A percentile compares a stretch with the other conserved stretches of the same genome.
Conservation (phyloP, 768 basidiomycete genomes). For the Naganishia kalamii region DNA sequence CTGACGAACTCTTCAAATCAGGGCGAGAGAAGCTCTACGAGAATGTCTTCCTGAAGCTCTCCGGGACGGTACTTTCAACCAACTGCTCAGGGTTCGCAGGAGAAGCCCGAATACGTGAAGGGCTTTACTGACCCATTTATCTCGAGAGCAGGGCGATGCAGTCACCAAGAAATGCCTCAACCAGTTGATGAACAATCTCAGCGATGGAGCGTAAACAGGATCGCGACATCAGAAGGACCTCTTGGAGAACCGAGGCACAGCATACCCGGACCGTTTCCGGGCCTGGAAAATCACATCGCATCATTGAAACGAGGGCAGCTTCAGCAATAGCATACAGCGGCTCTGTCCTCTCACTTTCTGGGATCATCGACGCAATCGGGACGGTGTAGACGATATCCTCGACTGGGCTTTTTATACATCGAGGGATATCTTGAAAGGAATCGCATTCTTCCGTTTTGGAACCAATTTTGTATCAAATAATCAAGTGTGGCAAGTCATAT, state of each 20-base stretch:
- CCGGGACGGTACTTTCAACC: conserved; percentile 84
- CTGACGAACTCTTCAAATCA: conserved; percentile 39
- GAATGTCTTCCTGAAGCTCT: conserved; percentile 94
- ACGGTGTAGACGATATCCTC: too few relatives aligned
- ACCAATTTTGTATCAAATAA: not conserved
- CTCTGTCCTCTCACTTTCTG: not conserved
- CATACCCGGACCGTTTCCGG: not conserved
- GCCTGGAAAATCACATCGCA: not conserved
- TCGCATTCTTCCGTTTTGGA: not conserved
- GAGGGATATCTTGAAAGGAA: not conserved
- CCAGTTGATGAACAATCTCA: conserved; percentile 40
- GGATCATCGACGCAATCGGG: not conserved
- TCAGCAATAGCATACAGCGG: not conserved
- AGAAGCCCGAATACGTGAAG: not conserved
- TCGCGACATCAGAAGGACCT: not conserved
- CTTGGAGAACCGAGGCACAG: not conserved
- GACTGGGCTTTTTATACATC: not conserved
- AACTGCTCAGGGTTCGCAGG: conserved; percentile 68
- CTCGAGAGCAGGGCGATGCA: conserved; percentile 70
- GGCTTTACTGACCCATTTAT: not conserved
- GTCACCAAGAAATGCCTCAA: conserved; percentile 59
- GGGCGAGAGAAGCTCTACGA: conserved; percentile 89
- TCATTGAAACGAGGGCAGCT: not conserved
- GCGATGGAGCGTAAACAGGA: conserved; percentile 22
- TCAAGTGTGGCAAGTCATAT: not conserved